A percentile compares a stretch with the other conserved stretches of the same genome.
Evolutionary conservation across 768 basidiomycete genomes (phyloP).

Genomic region (Lanmaoa rubissima): DNA sequence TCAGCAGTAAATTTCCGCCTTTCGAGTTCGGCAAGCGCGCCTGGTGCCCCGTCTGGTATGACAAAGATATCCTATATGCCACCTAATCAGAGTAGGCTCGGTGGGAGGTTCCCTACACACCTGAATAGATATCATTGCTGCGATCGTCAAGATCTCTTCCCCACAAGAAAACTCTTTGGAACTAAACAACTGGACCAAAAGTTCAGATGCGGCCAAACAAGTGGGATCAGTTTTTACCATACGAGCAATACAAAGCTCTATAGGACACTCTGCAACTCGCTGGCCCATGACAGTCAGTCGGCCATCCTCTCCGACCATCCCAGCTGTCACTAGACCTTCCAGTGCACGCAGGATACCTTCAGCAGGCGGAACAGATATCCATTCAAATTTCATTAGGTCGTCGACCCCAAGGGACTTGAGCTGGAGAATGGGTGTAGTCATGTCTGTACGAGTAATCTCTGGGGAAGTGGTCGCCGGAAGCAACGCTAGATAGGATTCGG

Average conservation of each 20-base stretch:
- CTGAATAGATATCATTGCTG: constrained; percentile 93
- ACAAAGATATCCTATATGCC: constrained; percentile 77
- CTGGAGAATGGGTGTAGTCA: constrained; percentile 89
- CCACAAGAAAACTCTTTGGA: constrained; percentile 88
- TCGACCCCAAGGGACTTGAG: constrained; percentile 94
- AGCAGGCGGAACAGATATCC: constrained; percentile 85
- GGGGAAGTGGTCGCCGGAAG: constrained; percentile 76
- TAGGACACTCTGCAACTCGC: constrained; percentile 89
- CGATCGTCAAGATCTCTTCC: constrained; percentile 93
- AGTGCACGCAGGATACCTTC: constrained; percentile 83
- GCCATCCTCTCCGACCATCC: constrained; percentile 83
- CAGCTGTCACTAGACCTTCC: constrained; percentile 76
- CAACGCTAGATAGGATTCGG: constrained; percentile 54
- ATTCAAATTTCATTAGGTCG: constrained; percentile 94
- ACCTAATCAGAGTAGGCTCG: not conserved
- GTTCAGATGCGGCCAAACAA: not conserved
- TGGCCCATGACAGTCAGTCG: constrained; percentile 74
- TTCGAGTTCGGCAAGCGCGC: constrained; percentile 88
- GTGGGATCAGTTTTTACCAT: constrained; percentile 57
- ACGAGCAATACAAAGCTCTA: constrained; percentile 90
- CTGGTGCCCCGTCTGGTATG: constrained; percentile 80
- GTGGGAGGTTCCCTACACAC: constrained; percentile 36
- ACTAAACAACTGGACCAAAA: constrained; percentile 63
- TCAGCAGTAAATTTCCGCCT: constrained; percentile 96
- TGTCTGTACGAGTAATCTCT: constrained; percentile 88